Base-by-base conservation (phyloP, 306 rosid species). In the Glycyrrhiza uralensis region DNA sequence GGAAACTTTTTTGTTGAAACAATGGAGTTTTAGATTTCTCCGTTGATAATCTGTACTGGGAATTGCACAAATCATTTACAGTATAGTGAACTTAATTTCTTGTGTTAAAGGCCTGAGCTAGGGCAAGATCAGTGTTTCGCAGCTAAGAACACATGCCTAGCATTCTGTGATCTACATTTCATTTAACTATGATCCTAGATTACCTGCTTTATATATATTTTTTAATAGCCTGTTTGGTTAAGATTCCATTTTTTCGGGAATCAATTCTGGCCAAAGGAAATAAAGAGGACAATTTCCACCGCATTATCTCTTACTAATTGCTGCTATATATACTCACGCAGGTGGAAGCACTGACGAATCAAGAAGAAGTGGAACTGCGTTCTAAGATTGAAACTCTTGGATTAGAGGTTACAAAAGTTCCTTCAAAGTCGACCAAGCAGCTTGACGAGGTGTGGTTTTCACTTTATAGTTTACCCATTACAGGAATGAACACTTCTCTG, bases 301-400 rank as follows among this genome's bases (percentile, higher is more conserved):
- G 12, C 33, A 30, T 4, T 42, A 23, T 61, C 38, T 47, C 71
- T 62, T 54, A 22, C 8, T 55, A 15, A 51, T 59, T 15, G 5
- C 3, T 49, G 50, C 38, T 49, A 23, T 51, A n/a, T 42, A 9
- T 28, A 47, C 50, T 42, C 39, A 55, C n/a, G 23, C 66, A 89
- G 95, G 98, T 94, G 15, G 98, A 94, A 80, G 46, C 94, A 70
- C 62, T 91, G 63, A 87, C 94, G 17, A 93, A 93, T 61, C 87
- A 91, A 83, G 97, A 93, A 81, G 98, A 93, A 85, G 96, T 91
- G 64, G 97, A 93, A 55, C 65, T 93, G 75, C 94, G 95, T 19
- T 86, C 96, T 23, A 91, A 93, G 80, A 93, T 93, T 50, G 96
- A 93, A 85, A 96, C 97, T 72, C 91, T 93, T 36, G 96, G 96